phyloP scores from a whole-genome alignment of 2,329 filamentous ascomycete species.

The Fusarium incarnatum region DNA sequence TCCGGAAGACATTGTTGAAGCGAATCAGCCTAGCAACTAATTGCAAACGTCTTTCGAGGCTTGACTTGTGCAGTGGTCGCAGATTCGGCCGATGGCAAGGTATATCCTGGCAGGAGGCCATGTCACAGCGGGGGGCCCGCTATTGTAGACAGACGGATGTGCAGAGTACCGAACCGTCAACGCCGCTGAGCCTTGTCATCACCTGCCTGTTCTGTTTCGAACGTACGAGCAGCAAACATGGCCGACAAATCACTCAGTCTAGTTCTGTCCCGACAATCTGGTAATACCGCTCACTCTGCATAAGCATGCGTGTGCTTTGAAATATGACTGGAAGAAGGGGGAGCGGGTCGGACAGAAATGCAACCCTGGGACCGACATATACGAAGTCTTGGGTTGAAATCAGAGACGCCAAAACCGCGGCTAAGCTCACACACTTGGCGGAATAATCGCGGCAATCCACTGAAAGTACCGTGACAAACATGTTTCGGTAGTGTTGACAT shows the following conservation, averaged over 20 bases:
- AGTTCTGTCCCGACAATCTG: constrained; percentile 47
- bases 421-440: constrained; percentile 31
- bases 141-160: constrained; percentile 23
- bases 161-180: constrained; percentile 25
- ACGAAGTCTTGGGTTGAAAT: constrained; percentile 43
- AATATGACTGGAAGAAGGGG: constrained; percentile 32
- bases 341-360: constrained; percentile 28
- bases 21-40: constrained; percentile 29
- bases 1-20: constrained; percentile 21
- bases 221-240: constrained; percentile 41
- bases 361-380: constrained; percentile 37
- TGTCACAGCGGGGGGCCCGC: constrained; percentile 22
- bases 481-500: constrained; percentile 23
- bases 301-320: constrained; percentile 37
- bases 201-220: constrained; percentile 36
- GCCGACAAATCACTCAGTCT: constrained; percentile 1
- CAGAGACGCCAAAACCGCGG: constrained; percentile 40
- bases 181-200: constrained; percentile 32
- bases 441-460: constrained; percentile 40
- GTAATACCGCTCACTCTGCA: constrained; percentile 48
- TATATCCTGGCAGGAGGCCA: constrained; percentile 17
- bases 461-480: constrained; percentile 7
- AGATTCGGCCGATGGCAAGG: constrained; percentile 16
- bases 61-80: constrained; percentile 13
- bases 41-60: constrained; percentile 29